A percentile compares a stretch with the other conserved stretches of the same genome.
Conservation (phyloP, 1,139 yeast genomes). For the Candida dubliniensis region DNA sequence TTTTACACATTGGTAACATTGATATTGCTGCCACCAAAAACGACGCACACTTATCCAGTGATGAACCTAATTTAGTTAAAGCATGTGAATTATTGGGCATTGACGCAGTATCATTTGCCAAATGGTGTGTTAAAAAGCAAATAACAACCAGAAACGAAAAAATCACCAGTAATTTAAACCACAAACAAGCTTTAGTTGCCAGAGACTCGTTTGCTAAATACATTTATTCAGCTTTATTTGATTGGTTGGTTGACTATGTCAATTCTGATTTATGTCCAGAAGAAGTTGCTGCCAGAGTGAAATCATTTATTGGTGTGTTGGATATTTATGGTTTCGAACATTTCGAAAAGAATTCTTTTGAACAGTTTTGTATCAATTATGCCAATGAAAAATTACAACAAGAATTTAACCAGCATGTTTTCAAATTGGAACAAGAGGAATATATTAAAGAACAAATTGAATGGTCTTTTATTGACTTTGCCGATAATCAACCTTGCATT, state of each 20-base stretch:
- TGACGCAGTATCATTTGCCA: conserved; percentile 71
- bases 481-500: conserved; percentile 97
- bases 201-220: conserved; percentile 96
- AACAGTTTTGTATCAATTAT: conserved; percentile 95
- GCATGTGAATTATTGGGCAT: conserved; percentile 87
- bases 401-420: conserved; percentile 96
- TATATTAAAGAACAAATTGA: conserved; percentile 89
- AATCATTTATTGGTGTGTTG: conserved; percentile 89
- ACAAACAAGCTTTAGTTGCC: conserved; percentile 85
- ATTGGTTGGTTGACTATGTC: conserved; percentile 88
- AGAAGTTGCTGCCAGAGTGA: conserved; percentile 55
- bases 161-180: conserved; percentile 79
- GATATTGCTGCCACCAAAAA: conserved; percentile 83
- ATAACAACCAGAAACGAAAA: conserved; percentile 91
- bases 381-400: conserved; percentile 98
- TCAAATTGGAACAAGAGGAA: conserved; percentile 95
- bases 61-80: conserved; percentile 79
- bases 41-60: conserved; percentile 79
- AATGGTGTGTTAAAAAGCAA: conserved; percentile 94
- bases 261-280: conserved; percentile 81
- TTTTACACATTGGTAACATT: conserved; percentile 91
- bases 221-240: conserved; percentile 88
- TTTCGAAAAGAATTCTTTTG: conserved; percentile 90
- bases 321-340: conserved; percentile 98
- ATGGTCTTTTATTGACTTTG: conserved; percentile 95